Conservation (phyloP, 345 rosid species). For the Aquilaria yunnanensis region DNA sequence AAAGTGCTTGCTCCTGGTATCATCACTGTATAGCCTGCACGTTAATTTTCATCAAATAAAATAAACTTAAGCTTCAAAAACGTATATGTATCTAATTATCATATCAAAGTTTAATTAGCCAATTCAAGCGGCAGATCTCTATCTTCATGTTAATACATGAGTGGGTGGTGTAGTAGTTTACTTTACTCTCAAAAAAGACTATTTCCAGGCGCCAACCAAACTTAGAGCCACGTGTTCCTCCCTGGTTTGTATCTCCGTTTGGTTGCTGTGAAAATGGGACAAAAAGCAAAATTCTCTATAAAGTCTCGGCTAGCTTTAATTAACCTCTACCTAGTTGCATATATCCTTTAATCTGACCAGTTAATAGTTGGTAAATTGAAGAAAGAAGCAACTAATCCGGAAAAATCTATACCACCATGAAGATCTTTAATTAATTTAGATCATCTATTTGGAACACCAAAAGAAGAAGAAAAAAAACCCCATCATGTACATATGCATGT, state of each 20-base stretch:
- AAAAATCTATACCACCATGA: not conserved
- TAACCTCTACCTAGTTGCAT: conserved; percentile 3
- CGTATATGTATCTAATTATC: not conserved
- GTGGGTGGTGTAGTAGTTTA: not conserved
- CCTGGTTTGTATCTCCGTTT: conserved; percentile 34
- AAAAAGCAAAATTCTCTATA: not conserved
- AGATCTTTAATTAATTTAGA: not conserved
- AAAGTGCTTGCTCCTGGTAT: conserved; percentile 67
- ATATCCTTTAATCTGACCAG: not conserved
- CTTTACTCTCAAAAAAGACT: conserved; percentile 14
- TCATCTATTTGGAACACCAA: conserved; percentile 5
- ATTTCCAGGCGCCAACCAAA: conserved; percentile 54
- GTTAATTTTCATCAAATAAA: not conserved
- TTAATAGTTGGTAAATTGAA: not conserved
- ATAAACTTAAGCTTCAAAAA: conserved; percentile 10
- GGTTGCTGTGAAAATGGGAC: conserved; percentile 28
- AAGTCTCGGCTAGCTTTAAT: not conserved
- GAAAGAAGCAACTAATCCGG: not conserved
- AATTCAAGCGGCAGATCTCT: not conserved
- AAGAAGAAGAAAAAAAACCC: not conserved
- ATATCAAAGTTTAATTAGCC: not conserved
- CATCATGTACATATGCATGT: no score
- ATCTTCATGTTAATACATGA: conserved; percentile 4
- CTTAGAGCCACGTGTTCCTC: conserved; percentile 46
- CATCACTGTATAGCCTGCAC: conserved; percentile 85